Evolutionary conservation across 768 basidiomycete species (phyloP), one percentile per base, ranked within the genome.

Genomic region (Russula abietina): DNA sequence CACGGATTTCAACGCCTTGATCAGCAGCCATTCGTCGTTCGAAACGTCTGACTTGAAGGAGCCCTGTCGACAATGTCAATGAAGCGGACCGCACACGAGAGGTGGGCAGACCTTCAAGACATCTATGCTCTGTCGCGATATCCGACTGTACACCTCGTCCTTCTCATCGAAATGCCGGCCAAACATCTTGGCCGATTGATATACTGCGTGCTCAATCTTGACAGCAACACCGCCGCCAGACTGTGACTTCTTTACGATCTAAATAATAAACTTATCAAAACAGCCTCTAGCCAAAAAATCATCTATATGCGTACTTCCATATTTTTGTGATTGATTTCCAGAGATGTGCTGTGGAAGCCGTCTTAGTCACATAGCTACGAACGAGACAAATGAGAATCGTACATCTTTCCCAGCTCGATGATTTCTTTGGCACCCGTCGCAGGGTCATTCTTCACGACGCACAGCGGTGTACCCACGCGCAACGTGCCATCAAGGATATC

Each of bases 151-250:
- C 43, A 98, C 73, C 69, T 98, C 97, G 72, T 98, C 95, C 75
- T 96, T 91, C 51, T 98, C 95, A 69, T 91, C 89, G 71, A 94
- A 98, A 75, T 98, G 96, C 68, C 95, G 85, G 6, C 95, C 94
- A 71, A 90, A 98, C 86, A 93, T 88, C 76, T 94, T 96, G 32
- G 93, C 86, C 28, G 90, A 89, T 75, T 98, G 90, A 74, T 98
- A 94, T 12, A 95, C 88, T 4, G 94, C 95, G 73, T 96, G 91
- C 74, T 98, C 97, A 64, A 98, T 98, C 81, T 98, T 99, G 69
- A 98, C 91, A 0, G 97, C 96, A 16, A 98, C 95, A 71, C 97
- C 96, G 53, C 83, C 95, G 69, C 93, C 96, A n/a, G 91, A 86
- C 73, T 98, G 93, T 2, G 86, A 80, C 75, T 92, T 95, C 79